Evolutionary conservation across 169 alveolate genomes (phyloP), one percentile per base, ranked within the genome.

Genomic region (Eimeria maxima): DNA sequence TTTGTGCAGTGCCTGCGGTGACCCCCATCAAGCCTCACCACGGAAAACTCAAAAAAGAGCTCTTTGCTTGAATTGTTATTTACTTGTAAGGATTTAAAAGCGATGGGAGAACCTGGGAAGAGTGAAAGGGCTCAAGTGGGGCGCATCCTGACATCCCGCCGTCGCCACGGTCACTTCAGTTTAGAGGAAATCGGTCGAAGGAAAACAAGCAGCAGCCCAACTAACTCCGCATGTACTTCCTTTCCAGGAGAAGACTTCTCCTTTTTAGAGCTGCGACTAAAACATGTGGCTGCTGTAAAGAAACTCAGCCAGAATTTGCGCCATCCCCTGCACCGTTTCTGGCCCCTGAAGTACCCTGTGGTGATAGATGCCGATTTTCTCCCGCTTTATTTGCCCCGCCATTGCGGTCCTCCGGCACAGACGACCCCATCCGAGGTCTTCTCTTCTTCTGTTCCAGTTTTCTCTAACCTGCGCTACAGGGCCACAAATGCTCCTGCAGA

Each of bases 321-420:
- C 11, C 93, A 84, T 60, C 95, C 95, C 45, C 87, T 90, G n/a
- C 95, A 90, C 73, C 95, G 95, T 71, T 76, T 90, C 57, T 73
- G 73, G 50, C 90, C 88, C 11, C 74, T 65, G 3, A n/a, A 76
- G n/a, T 90, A 90, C 33, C 95, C 95, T 14, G 95, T 76, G 74
- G 86, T 90, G 24, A 55, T 90, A 38, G 95, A 90, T 67, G 95
- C 95, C 29, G 38, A 63, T 38, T 50, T 90, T 38, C 95, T 90
- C 22, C 55, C 95, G 20, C 50, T 90, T 71, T 76, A 90, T 29
- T 24, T 50, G 27, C 95, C 47, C 20, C 95, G 24, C 22, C 78
- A 38, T 4, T 38, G 2, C n/a, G 47, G 81, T 24, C 65, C 55
- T 27, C 20, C 50, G 20, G 71, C 84, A 22, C 57, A 20, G 45